Evolutionary conservation across 2,329 filamentous ascomycete genomes (phyloP), one percentile per base, ranked within the genome.

Genomic region (Chrysoporthe puriensis): DNA sequence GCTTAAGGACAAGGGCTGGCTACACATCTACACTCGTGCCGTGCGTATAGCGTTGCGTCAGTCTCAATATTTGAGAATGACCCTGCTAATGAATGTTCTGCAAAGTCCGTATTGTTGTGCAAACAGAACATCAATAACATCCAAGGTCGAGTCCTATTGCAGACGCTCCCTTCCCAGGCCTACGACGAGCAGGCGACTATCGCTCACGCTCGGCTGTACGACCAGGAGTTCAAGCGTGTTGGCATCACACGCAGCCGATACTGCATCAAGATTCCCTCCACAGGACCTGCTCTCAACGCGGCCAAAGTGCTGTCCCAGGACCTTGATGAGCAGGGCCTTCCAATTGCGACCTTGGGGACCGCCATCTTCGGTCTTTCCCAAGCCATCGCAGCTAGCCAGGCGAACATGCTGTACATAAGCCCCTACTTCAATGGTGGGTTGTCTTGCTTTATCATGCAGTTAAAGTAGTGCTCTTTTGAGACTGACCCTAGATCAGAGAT

Each of bases 181-280:
- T 84, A 84, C 70, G 77, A 83, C 67, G 78, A 74, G 3, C 75
- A 81, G 58, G 77, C 76, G 34, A 83, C 83, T 1, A 73, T 85
- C 32, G 78, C 79, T 40, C 82, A 85, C 69, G 82, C 80, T 1
- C 80, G 78, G 1, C 74, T 81, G 0, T 85, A 84, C 70, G 83
- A 80, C 56, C 69, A 72, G 4, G 83, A 85, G 71, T 84, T 85
- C 64, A 77, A 78, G 5, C 77, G 75, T 4, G 79, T 77, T 2
- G 82, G 82, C 1, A 81, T 85, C 57, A 70, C 77, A 3, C 77
- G 80, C 21, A 81, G 83, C 66, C 77, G 81, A 13, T 84, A 81
- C 72, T 82, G 80, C 71, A 84, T 85, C 77, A 85, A 85, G 73
- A 84, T 85, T 34, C 83, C 83, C 11, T 79, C 78, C 36, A 85